Percentiles rank a stretch among this genome's conserved stretches.
phyloP scores from a whole-genome alignment of 2,329 filamentous ascomycete genomes.

The Sarocladium kiliense region DNA sequence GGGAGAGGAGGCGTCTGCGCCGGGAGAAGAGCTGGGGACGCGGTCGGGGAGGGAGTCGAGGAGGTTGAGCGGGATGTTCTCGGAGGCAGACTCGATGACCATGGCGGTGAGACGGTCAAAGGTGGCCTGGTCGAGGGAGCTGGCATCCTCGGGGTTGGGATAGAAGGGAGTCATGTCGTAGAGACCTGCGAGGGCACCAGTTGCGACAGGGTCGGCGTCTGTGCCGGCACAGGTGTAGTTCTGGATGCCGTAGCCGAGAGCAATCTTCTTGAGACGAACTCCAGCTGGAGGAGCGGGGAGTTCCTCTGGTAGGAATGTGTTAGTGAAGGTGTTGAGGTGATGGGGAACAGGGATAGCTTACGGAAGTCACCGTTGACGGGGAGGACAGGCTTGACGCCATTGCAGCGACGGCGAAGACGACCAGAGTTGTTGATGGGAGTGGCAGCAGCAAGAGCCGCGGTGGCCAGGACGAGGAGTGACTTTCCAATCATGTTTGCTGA shows the following conservation, averaged over 20 bases:
- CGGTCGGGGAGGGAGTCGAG: slow-evolving; percentile 21
- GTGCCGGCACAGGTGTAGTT: slow-evolving; percentile 59
- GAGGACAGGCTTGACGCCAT: slow-evolving; percentile 18
- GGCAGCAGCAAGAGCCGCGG: slow-evolving; percentile 26
- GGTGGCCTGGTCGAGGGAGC: slow-evolving; percentile 29
- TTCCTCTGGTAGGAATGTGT: slow-evolving; percentile 20
- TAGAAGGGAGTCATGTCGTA: slow-evolving; percentile 53
- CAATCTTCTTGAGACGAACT: slow-evolving; percentile 46
- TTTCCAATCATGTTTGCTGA: slow-evolving; percentile 27
- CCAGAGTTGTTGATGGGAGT: slow-evolving; percentile 15
- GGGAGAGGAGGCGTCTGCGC: slow-evolving; percentile 39
- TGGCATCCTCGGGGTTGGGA: slow-evolving; percentile 31
- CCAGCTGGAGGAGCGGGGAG: slow-evolving; percentile 36
- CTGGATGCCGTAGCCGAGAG: slow-evolving; percentile 60
- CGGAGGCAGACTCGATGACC: slow-evolving; percentile 30
- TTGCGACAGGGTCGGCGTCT: slow-evolving; percentile 29
- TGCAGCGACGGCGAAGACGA: slow-evolving; percentile 4
- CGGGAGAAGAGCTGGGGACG: slow-evolving; percentile 27
- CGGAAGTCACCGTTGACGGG: slow-evolving; percentile 31
- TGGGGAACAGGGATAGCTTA: slow-evolving; percentile 20
- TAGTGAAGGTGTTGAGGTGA: neutral
- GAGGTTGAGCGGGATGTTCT: slow-evolving; percentile 44
- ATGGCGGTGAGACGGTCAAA: slow-evolving; percentile 36
- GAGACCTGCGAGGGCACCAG: slow-evolving; percentile 54
- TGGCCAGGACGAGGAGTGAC: slow-evolving; percentile 26